A percentile compares a stretch with the other conserved stretches of the same genome.
phyloP scores from a whole-genome alignment of 2,329 filamentous ascomycete genomes.

The Fusarium heterosporum region DNA sequence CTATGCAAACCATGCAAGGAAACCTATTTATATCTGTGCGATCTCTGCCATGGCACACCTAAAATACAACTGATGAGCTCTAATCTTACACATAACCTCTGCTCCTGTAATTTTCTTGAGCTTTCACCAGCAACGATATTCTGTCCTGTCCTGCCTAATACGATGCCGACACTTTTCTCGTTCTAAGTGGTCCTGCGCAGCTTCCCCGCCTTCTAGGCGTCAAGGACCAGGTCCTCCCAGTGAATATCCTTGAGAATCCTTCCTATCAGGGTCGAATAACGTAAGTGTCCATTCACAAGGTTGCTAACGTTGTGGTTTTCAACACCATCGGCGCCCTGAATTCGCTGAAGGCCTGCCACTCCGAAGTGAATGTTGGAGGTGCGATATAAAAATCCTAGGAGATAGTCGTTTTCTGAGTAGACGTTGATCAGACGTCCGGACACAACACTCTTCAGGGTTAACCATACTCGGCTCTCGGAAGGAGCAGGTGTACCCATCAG shows the following conservation, averaged over 20 bases:
- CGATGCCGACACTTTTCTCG: slow-evolving; percentile 34
- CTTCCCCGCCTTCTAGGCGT: slow-evolving; percentile 46
- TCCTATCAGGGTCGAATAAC: slow-evolving; percentile 76
- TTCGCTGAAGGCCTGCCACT: slow-evolving; percentile 83
- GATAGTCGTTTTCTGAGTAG: slow-evolving; percentile 86
- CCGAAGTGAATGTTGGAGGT: slow-evolving; percentile 85
- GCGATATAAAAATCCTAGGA: slow-evolving; percentile 89
- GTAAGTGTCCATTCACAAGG: slow-evolving; percentile 74
- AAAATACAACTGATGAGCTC: slow-evolving; percentile 28
- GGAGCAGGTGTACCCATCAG: slow-evolving; percentile 87
- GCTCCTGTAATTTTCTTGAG: slow-evolving; percentile 9
- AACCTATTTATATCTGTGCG: slow-evolving; percentile 27
- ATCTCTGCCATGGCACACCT: slow-evolving; percentile 21
- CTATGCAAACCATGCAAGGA: slow-evolving; percentile 22
- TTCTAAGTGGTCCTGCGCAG: slow-evolving; percentile 36
- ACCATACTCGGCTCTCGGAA: slow-evolving; percentile 78
- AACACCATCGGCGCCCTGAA: slow-evolving; percentile 72
- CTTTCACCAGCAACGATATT: slow-evolving; percentile 17
- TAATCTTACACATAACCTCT: slow-evolving; percentile 40
- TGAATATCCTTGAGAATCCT: slow-evolving; percentile 74
- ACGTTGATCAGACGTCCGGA: slow-evolving; percentile 89
- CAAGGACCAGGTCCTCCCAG: slow-evolving; percentile 72
- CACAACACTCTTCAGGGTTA: slow-evolving; percentile 80
- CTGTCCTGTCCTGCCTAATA: slow-evolving; percentile 23
- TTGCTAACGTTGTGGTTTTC: slow-evolving; percentile 77